Conservation (phyloP, 805 yeast genomes). For the Candida maesae region DNA sequence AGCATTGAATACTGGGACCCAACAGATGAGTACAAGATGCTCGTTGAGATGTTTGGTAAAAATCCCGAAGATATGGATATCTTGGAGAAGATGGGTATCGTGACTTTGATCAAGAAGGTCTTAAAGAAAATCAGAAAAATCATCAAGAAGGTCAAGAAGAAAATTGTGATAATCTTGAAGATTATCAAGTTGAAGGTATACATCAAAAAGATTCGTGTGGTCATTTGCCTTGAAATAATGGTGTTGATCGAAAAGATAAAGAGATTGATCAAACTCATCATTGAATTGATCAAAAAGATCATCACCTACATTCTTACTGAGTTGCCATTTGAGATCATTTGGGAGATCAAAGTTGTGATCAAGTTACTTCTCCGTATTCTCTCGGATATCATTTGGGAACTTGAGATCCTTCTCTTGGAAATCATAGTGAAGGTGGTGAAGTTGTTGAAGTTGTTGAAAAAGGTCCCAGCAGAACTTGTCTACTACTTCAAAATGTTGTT, state of each 20-base stretch:
- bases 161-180: conserved; percentile 15
- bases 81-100: conserved; percentile 14
- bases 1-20: conserved; percentile 9
- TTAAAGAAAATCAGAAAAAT: conserved; percentile 15
- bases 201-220: conserved; percentile 12
- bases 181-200: conserved; percentile 21
- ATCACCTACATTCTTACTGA: conserved; percentile 15
- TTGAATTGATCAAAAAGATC: conserved; percentile 13
- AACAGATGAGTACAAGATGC: conserved; percentile 10
- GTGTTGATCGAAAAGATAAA: conserved; percentile 22
- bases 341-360: conserved; percentile 19
- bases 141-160: conserved; percentile 13
- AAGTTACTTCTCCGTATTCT: conserved; percentile 17
- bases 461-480: conserved; percentile 16
- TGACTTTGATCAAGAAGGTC: conserved; percentile 11
- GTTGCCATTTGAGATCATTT: conserved; percentile 19
- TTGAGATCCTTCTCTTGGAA: conserved; percentile 17
- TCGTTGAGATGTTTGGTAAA: conserved; percentile 3
- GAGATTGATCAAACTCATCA: conserved; percentile 15
- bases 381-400: conserved; percentile 20
- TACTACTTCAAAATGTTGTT: conserved; percentile 17
- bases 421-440: conserved; percentile 13
- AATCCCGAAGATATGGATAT: conserved; percentile 12
- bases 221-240: conserved; percentile 19
- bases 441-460: conserved; percentile 14